A percentile compares a stretch with the other conserved stretches of the same genome.
Conservation (phyloP, 169 alveolate species). For the Cryptosporidium ryanae region DNA sequence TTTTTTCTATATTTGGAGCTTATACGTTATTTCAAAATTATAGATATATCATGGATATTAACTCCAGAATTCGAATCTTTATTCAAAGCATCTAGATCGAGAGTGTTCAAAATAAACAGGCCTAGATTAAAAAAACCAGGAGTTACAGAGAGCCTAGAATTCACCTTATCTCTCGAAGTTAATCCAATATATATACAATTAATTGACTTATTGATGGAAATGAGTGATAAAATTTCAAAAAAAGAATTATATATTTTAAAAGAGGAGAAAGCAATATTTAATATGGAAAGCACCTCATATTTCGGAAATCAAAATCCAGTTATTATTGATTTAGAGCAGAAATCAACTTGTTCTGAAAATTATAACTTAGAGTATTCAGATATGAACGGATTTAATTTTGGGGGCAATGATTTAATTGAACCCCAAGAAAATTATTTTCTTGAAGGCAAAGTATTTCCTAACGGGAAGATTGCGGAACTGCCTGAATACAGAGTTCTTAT, state of each 20-base stretch:
- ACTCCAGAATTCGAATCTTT: conserved; percentile 64
- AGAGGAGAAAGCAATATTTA: not conserved
- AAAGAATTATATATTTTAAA: conserved; percentile 9
- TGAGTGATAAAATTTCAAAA: conserved; percentile 32
- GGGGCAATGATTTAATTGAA: no score
- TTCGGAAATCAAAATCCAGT: not conserved
- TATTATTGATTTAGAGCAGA: not conserved
- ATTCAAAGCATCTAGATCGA: conserved; percentile 54
- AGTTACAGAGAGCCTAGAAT: not conserved
- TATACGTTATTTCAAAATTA: conserved; percentile 14
- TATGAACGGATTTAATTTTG: not conserved
- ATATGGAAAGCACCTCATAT: no score
- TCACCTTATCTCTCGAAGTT: conserved; percentile 52
- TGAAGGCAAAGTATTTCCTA: no score
- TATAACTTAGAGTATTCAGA: not conserved
- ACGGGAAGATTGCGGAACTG: not conserved
- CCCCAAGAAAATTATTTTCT: no score
- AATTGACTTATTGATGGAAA: conserved; percentile 21
- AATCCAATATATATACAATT: conserved; percentile 54
- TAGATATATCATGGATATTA: conserved; percentile 58
- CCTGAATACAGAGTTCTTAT: conserved; percentile 54
- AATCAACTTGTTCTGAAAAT: not conserved
- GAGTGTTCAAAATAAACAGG: conserved; percentile 19
- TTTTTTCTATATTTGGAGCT: conserved; percentile 34
- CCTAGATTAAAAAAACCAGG: not conserved